Percentiles rank a stretch among this genome's conserved stretches.
These are phyloP conservation scores for Pseudogymnoascus sp. DNA, from an alignment of 2,329 filamentous ascomycete species.

Conservation along the genomic window DNA sequence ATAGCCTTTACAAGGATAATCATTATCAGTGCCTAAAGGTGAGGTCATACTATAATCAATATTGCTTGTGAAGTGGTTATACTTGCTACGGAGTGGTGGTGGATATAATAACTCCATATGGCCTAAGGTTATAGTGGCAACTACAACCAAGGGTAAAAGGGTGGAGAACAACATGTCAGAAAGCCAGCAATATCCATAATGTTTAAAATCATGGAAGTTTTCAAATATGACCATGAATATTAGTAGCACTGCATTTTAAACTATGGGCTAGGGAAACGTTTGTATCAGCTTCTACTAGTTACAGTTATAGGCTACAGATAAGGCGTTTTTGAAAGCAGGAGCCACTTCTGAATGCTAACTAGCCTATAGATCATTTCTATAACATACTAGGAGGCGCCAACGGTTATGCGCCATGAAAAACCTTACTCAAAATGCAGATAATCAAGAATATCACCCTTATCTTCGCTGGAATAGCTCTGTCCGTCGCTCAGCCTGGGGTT, in stretches of 20 bases:
- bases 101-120: slow-evolving; percentile 22
- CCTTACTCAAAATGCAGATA: background rate
- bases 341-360: background rate
- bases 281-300: background rate
- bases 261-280: background rate
- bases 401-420: background rate
- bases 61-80: slow-evolving; percentile 13
- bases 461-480: background rate
- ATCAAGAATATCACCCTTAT: background rate
- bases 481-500: background rate
- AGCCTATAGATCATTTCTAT: background rate
- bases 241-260: background rate
- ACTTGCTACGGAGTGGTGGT: slow-evolving; percentile 15
- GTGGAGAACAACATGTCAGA: background rate
- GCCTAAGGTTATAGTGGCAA: background rate
- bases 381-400: background rate
- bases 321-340: background rate
- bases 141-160: background rate
- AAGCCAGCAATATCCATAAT: background rate
- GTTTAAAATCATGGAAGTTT: background rate
- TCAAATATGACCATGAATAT: background rate
- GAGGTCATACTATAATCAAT: slow-evolving; percentile 17
- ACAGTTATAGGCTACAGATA: background rate
- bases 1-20: slow-evolving; percentile 22
- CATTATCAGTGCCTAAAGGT: slow-evolving; percentile 11